Conservation (phyloP, 306 rosid species). For the Dalbergia cochinchinensis region DNA sequence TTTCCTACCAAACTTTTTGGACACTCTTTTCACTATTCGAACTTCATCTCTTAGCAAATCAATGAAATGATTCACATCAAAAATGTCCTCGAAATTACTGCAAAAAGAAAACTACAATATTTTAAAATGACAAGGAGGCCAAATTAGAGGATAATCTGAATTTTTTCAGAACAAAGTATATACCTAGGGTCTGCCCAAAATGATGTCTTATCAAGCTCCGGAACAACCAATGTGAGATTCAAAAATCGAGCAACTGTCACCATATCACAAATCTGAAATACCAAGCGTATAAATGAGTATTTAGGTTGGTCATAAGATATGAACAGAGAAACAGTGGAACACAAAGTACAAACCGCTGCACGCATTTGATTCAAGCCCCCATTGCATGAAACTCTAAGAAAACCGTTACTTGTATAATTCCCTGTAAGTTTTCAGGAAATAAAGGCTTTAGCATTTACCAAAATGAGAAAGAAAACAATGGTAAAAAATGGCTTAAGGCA, state of each 20-base stretch:
- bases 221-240: conserved; percentile 95
- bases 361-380: conserved; percentile 99
- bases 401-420: conserved; percentile 95
- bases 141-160: conserved; percentile 34
- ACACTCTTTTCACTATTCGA: conserved; percentile 87
- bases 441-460: conserved; percentile 17
- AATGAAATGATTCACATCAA: conserved; percentile 91
- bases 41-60: conserved; percentile 90
- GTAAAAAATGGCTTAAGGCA: conserved; percentile 20
- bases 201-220: conserved; percentile 95
- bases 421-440: conserved; percentile 66
- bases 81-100: conserved; percentile 95
- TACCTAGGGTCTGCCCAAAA: conserved; percentile 99
- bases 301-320: conserved; percentile 23
- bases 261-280: conserved; percentile 96
- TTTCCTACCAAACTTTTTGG: conserved; percentile 74
- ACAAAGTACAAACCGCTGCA: conserved; percentile 82
- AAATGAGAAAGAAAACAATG: conserved; percentile 26
- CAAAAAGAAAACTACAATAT: conserved; percentile 46
- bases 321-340: conserved; percentile 24
- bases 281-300: conserved; percentile 44
- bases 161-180: conserved; percentile 34
- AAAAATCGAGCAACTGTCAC: conserved; percentile 94
- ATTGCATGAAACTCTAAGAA: conserved; percentile 96
- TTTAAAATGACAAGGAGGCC: conserved; percentile 47